A percentile compares a stretch with the other conserved stretches of the same genome.
These are phyloP conservation scores for Trichosporon coremiiforme DNA, from an alignment of 1,284 basidiomycete genomes.

Conservation along the genomic window DNA sequence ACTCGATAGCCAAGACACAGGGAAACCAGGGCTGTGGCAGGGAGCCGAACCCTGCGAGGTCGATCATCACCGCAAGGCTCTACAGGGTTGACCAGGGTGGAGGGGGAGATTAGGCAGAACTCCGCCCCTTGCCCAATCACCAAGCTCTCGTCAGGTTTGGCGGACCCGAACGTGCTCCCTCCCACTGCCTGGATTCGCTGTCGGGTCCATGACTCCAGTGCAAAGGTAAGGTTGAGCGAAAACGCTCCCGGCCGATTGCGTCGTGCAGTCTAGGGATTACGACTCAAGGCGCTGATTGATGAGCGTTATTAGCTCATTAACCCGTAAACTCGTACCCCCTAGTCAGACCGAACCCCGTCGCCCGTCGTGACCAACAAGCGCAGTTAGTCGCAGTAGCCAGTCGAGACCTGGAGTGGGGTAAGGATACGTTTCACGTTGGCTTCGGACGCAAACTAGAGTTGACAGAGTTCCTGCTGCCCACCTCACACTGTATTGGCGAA, in stretches of 20 bases:
- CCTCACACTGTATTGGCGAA: neutral
- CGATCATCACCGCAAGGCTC: neutral
- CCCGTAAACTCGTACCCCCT: neutral
- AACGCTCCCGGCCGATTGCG: neutral
- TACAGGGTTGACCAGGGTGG: neutral
- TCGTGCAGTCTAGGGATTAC: too few relatives aligned
- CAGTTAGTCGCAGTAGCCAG: neutral
- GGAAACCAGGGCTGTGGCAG: neutral
- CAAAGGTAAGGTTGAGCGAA: neutral
- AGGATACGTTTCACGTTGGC: neutral
- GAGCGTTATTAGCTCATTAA: neutral
- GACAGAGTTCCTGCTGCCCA: too few relatives aligned
- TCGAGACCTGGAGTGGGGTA: neutral
- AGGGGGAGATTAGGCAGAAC: conserved; percentile 46
- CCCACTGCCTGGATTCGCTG: neutral
- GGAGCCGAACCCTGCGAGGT: neutral
- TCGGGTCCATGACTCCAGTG: too few relatives aligned
- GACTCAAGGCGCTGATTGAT: neutral
- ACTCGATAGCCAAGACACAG: neutral
- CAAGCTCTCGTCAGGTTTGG: neutral
- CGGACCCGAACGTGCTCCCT: neutral
- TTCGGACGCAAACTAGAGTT: neutral
- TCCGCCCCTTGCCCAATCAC: conserved; percentile 26
- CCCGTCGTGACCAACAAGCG: too few relatives aligned
- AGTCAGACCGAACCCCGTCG: too few relatives aligned